phyloP scores from a whole-genome alignment of 73 alveolate genomes.

The Paramecium pentaurelia region DNA sequence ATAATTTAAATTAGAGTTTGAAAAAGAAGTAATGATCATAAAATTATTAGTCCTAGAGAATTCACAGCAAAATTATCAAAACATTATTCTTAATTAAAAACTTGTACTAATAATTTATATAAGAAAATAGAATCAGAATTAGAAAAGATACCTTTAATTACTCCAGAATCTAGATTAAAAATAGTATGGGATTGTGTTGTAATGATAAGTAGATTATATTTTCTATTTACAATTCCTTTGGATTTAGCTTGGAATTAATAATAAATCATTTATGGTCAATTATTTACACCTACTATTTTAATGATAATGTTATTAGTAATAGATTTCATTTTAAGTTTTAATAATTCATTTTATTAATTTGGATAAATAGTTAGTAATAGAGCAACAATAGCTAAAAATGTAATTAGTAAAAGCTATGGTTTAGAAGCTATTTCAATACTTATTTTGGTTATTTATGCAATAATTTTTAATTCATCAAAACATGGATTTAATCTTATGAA shows the following conservation, averaged over 20 bases:
- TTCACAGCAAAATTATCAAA: background rate
- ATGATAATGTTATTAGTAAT: background rate
- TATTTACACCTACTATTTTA: background rate
- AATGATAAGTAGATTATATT: background rate
- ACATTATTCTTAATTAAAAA: background rate
- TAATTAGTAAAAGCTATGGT: conserved; percentile 9
- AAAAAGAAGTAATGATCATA: background rate
- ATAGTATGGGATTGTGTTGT: conserved; percentile 3
- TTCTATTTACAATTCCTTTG: background rate
- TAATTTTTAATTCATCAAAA: background rate
- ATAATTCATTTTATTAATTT: conserved; percentile 11
- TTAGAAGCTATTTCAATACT: background rate
- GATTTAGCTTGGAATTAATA: conserved; percentile 7
- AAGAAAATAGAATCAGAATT: background rate
- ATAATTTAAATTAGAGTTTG: background rate
- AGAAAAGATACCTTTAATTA: conserved; percentile 2
- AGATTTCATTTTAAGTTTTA: conserved; percentile 1
- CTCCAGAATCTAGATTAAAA: conserved; percentile 23
- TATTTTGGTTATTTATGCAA: background rate
- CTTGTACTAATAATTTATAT: background rate
- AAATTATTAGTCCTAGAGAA: background rate
- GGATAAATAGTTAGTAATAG: conserved; percentile 22
- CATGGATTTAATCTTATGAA: background rate
- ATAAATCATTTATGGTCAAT: background rate
- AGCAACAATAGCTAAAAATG: background rate